phyloP scores from a whole-genome alignment of 1,139 yeast species.

The Blastobotrys illinoisensis region DNA sequence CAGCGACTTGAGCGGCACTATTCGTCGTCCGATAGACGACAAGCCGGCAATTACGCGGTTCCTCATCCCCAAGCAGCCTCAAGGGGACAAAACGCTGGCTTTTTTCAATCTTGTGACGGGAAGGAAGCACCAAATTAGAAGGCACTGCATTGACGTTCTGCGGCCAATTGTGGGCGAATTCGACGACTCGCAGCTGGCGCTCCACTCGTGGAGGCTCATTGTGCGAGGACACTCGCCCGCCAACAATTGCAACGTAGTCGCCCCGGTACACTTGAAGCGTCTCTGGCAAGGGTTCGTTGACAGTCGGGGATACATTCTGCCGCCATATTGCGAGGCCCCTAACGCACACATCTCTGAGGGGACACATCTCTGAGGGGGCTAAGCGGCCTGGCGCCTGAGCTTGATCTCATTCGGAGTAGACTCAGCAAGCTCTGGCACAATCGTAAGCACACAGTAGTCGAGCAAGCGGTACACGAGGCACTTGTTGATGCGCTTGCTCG shows the following conservation, averaged over 20 bases:
- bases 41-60: constrained; percentile 19
- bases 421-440: constrained; percentile 39
- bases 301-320: background rate
- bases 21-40: constrained; percentile 12
- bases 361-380: too few relatives aligned
- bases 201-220: background rate
- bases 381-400: background rate
- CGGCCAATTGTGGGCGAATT: constrained; percentile 18
- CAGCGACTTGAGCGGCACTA: constrained; percentile 12
- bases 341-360: background rate
- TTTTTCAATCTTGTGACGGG: constrained; percentile 40
- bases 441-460: constrained; percentile 34
- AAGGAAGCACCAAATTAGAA: constrained; percentile 42
- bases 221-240: background rate
- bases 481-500: constrained; percentile 38
- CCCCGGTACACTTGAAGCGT: background rate
- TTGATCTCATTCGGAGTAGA: constrained; percentile 36
- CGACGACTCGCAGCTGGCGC: background rate
- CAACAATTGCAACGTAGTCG: background rate
- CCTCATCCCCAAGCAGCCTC: constrained; percentile 2
- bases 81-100: constrained; percentile 18
- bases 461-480: constrained; percentile 37
- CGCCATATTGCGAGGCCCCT: background rate
- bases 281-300: background rate
- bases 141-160: constrained; percentile 28